Conservation (phyloP, 2,329 filamentous ascomycete genomes). For the Pseudomassariella vexata region DNA sequence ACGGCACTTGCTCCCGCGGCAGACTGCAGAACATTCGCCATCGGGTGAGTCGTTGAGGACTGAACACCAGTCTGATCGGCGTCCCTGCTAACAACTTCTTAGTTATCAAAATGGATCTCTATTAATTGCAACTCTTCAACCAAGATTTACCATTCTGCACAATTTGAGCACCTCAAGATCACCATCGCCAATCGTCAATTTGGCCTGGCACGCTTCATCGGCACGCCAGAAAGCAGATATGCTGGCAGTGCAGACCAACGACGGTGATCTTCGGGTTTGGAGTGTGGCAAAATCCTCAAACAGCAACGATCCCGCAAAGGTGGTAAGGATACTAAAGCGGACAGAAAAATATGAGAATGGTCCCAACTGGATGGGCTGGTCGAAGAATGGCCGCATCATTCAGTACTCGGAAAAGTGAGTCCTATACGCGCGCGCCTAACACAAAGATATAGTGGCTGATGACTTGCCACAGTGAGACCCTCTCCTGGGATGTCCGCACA, state of each 20-base stretch:
- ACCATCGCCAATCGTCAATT: slow-evolving; percentile 79
- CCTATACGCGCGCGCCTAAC: slow-evolving; percentile 42
- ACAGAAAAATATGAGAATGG: slow-evolving; percentile 68
- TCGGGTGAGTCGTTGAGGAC: slow-evolving; percentile 75
- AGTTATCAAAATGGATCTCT: slow-evolving; percentile 96
- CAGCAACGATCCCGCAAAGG: slow-evolving; percentile 70
- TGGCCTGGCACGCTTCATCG: slow-evolving; percentile 95
- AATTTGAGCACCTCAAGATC: slow-evolving; percentile 79
- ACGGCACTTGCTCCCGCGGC: slow-evolving; percentile 85
- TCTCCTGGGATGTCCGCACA: slow-evolving; percentile 96
- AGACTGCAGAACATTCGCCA: slow-evolving; percentile 91
- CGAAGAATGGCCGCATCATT: slow-evolving; percentile 92
- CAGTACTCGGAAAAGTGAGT: slow-evolving; percentile 87
- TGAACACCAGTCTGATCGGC: too few relatives aligned
- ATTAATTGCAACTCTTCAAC: slow-evolving; percentile 80
- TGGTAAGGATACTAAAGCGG: slow-evolving; percentile 80
- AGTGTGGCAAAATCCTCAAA: slow-evolving; percentile 81
- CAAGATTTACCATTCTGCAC: slow-evolving; percentile 89
- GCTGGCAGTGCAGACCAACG: slow-evolving; percentile 86
- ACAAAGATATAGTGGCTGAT: slow-evolving; percentile 17
- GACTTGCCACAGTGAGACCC: slow-evolving; percentile 63
- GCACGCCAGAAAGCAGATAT: slow-evolving; percentile 96
- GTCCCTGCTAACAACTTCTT: too few relatives aligned
- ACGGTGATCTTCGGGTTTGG: slow-evolving; percentile 93
- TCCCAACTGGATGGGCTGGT: slow-evolving; percentile 97